phyloP scores from a whole-genome alignment of 2,329 filamentous ascomycete genomes.

The Aspergillaceae sp. region DNA sequence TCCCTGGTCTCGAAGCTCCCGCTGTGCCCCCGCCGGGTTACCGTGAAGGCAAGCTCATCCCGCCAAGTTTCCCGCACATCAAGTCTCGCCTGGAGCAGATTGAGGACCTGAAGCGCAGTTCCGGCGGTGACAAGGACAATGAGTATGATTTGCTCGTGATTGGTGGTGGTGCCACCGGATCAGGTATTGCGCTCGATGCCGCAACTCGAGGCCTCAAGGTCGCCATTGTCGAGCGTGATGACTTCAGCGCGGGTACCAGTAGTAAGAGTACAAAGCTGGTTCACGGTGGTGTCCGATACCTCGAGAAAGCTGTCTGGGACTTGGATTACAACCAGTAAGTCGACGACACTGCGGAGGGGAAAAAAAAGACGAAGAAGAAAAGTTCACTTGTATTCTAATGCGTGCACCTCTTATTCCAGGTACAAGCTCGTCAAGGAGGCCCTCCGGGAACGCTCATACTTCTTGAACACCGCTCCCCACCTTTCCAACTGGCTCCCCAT shows the following conservation, averaged over 20 bases:
- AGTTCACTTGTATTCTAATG: background rate
- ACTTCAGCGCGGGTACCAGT: conserved; percentile 73
- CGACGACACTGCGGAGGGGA: background rate
- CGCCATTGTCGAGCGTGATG: conserved; percentile 71
- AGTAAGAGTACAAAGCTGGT: conserved; percentile 84
- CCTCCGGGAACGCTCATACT: conserved; percentile 72
- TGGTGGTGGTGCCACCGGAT: conserved; percentile 69
- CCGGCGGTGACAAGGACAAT: conserved; percentile 10
- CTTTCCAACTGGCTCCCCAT: conserved; percentile 74
- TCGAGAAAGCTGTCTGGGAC: conserved; percentile 81
- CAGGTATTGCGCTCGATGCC: conserved; percentile 73
- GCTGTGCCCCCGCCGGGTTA: conserved; percentile 56
- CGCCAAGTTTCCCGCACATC: conserved; percentile 44
- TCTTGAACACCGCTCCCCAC: conserved; percentile 74
- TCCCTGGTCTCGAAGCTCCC: conserved; percentile 54
- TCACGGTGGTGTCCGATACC: conserved; percentile 73
- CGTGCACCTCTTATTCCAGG: conserved; percentile 12
- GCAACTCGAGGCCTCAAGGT: conserved; percentile 71
- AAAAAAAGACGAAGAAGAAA: background rate
- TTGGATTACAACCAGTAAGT: conserved; percentile 69
- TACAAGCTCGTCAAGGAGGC: conserved; percentile 71
- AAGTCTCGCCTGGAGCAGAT: conserved; percentile 46
- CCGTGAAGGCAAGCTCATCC: conserved; percentile 49
- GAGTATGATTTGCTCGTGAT: conserved; percentile 72
- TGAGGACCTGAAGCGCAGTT: conserved; percentile 41